A percentile compares a stretch with the other conserved stretches of the same genome.
Evolutionary conservation across 805 yeast species (phyloP).

Genomic region (Metschnikowia arizonensis): DNA sequence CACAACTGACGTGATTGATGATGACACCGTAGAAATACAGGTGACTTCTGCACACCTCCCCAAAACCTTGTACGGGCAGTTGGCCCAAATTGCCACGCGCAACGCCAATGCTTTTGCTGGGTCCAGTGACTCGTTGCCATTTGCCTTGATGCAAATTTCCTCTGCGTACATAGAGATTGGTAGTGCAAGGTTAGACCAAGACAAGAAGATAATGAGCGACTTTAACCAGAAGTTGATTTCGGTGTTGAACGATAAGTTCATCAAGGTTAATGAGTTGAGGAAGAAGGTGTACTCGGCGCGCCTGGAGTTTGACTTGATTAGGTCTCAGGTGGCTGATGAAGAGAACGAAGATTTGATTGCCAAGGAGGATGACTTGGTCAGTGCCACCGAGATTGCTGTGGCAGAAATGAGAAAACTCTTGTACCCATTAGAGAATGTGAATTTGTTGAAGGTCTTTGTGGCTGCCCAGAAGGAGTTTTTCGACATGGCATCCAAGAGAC

Average conservation of each 20-base stretch:
- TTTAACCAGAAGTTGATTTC: slow-evolving; percentile 55
- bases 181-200: slow-evolving; percentile 65
- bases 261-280: slow-evolving; percentile 56
- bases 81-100: slow-evolving; percentile 51
- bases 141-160: slow-evolving; percentile 51
- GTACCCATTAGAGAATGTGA: slow-evolving; percentile 60
- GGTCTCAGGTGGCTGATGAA: slow-evolving; percentile 50
- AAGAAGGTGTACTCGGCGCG: slow-evolving; percentile 67
- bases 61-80: slow-evolving; percentile 70
- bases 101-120: slow-evolving; percentile 45
- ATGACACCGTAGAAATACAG: slow-evolving; percentile 25
- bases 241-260: slow-evolving; percentile 54
- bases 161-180: slow-evolving; percentile 62
- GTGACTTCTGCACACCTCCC: slow-evolving; percentile 44
- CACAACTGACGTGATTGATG: slow-evolving; percentile 9
- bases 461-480: slow-evolving; percentile 65
- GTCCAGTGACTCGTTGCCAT: slow-evolving; percentile 46
- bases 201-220: slow-evolving; percentile 53
- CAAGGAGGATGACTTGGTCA: slow-evolving; percentile 74
- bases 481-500: slow-evolving; percentile 34
- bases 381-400: slow-evolving; percentile 76
- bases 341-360: slow-evolving; percentile 50
- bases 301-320: slow-evolving; percentile 62
- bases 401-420: slow-evolving; percentile 70
- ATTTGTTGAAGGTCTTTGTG: slow-evolving; percentile 61